phyloP scores from a whole-genome alignment of 768 basidiomycete genomes.

The Lanmaoa rubissima region DNA sequence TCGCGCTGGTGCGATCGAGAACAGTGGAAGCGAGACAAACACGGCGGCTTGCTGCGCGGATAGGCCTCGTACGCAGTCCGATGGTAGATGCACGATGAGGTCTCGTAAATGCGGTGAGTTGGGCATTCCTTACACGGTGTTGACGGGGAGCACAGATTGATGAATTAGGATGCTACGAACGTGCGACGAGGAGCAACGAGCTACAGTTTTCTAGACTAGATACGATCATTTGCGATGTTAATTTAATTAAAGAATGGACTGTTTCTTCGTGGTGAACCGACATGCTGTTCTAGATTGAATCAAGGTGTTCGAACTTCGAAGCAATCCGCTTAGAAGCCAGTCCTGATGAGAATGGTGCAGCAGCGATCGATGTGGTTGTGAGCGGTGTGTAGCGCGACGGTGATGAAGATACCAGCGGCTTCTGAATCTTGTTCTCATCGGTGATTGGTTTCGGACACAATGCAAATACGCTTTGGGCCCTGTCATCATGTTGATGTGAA shows the following conservation, averaged over 20 bases:
- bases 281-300: not conserved
- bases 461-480: not conserved
- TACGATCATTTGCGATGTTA: not conserved
- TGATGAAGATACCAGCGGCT: slow-evolving; percentile 4
- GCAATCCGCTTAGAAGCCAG: not conserved
- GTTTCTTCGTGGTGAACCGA: not conserved
- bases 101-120: slow-evolving; percentile 2
- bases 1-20: slow-evolving; percentile 68
- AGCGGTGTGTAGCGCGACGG: slow-evolving; percentile 5
- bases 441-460: not conserved
- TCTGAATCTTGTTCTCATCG: not conserved
- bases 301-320: not conserved
- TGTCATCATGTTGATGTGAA: not conserved
- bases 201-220: not conserved
- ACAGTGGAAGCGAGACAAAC: slow-evolving; percentile 73
- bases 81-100: slow-evolving; percentile 13
- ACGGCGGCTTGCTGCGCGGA: slow-evolving; percentile 79
- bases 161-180: slow-evolving; percentile 1
- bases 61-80: slow-evolving; percentile 58
- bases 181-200: not conserved
- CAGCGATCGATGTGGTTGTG: not conserved
- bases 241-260: not conserved
- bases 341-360: not conserved
- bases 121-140: not conserved
- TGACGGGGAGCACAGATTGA: not conserved